Conservation (phyloP, 1,284 basidiomycete genomes). For the Pseudozyma sp. region DNA sequence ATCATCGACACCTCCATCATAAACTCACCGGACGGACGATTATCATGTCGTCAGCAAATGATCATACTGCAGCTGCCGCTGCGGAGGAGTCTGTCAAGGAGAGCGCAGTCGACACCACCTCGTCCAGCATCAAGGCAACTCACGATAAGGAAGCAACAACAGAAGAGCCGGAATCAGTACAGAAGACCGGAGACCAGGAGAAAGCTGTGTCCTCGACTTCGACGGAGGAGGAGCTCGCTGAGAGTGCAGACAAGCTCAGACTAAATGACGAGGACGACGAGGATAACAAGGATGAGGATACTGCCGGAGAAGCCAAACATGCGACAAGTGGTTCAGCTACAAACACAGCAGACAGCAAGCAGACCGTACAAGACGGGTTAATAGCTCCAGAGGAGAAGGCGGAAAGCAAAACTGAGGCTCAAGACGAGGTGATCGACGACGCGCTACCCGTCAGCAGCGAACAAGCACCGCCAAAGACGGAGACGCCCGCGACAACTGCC, state of each 20-base stretch:
- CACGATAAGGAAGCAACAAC: too few relatives aligned
- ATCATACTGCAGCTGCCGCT: neutral
- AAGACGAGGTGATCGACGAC: neutral
- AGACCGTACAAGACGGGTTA: neutral
- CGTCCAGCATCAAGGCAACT: too few relatives aligned
- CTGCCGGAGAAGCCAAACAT: neutral
- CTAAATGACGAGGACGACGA: too few relatives aligned
- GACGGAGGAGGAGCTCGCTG: constrained; percentile 1
- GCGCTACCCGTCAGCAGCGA: neutral
- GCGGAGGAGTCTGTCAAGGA: neutral
- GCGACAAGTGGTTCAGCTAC: neutral
- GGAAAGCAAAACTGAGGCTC: neutral
- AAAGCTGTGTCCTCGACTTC: neutral
- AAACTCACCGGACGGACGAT: neutral
- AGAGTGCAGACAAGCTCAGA: constrained; percentile 16
- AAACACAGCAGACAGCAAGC: neutral
- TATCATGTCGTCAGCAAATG: constrained; percentile 20
- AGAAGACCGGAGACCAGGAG: neutral
- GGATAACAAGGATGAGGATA: neutral
- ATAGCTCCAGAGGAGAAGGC: neutral
- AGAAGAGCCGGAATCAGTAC: neutral
- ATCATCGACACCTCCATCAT: neutral
- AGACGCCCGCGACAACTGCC: too few relatives aligned
- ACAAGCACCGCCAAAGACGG: neutral
- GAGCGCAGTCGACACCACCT: neutral